A percentile compares a stretch with the other conserved stretches of the same genome.
These are phyloP conservation scores for Skeletonema potamos DNA, from an alignment of 108 stramenopile genomes.

Conservation along the genomic window DNA sequence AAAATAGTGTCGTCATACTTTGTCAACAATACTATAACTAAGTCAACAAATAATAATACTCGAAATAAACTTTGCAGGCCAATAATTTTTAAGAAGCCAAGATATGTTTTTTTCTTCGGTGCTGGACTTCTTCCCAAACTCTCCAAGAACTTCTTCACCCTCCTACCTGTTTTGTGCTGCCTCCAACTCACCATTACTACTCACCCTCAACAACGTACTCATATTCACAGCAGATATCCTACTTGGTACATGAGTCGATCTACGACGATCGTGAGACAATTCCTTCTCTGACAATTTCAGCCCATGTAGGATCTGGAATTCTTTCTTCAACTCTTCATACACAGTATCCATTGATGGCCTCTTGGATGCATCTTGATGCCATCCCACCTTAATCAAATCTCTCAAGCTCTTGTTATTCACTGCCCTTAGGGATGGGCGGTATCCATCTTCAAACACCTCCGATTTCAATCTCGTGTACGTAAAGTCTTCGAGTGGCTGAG, in stretches of 20 bases:
- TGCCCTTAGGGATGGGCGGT: constrained; percentile 18
- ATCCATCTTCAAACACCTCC: constrained; percentile 23
- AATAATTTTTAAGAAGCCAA: no score
- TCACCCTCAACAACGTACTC: constrained; percentile 16
- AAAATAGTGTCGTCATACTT: no score
- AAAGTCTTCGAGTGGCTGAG: constrained; percentile 36
- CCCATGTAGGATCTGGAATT: not conserved
- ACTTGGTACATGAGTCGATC: constrained; percentile 20
- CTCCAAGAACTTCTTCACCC: no score
- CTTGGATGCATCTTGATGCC: constrained; percentile 26
- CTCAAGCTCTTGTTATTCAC: constrained; percentile 20
- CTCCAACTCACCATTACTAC: no score
- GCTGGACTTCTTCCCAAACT: no score
- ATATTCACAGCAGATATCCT: constrained; percentile 7
- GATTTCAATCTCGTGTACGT: constrained; percentile 25
- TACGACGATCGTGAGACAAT: constrained; percentile 24
- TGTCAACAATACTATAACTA: no score
- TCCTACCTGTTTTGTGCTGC: no score
- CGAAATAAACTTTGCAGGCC: no score
- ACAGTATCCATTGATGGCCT: constrained; percentile 32
- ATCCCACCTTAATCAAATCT: constrained; percentile 19
- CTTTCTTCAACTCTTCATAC: constrained; percentile 21
- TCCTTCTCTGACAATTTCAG: not conserved
- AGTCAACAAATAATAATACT: no score
- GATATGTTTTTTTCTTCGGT: no score